phyloP scores from a whole-genome alignment of 345 rosid species.

The Gossypium ekmanianum region DNA sequence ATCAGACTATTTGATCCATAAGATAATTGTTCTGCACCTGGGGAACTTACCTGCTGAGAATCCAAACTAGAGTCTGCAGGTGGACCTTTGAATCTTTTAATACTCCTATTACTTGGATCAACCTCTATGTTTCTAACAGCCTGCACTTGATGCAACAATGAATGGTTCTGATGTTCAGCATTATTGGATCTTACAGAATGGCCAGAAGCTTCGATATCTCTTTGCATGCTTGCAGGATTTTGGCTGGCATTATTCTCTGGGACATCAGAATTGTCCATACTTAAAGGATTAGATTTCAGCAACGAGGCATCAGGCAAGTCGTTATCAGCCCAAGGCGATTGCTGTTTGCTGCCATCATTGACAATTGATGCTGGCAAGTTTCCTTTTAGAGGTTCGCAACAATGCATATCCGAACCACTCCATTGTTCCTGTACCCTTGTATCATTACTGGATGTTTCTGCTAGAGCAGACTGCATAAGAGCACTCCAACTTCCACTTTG shows the following conservation, averaged over 20 bases:
- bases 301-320: constrained; percentile 27
- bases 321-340: constrained; percentile 35
- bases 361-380: constrained; percentile 27
- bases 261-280: no score
- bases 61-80: constrained; percentile 30
- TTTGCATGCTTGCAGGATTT: constrained; percentile 34
- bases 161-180: constrained; percentile 35
- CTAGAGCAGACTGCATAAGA: constrained; percentile 98
- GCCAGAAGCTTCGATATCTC: constrained; percentile 54
- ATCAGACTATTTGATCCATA: constrained; percentile 29
- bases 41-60: constrained; percentile 33
- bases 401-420: constrained; percentile 38
- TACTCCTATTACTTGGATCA: constrained; percentile 42
- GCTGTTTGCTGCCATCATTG: constrained; percentile 36
- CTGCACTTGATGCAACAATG: constrained; percentile 49
- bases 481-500: constrained; percentile 99
- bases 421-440: constrained; percentile 51
- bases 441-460: constrained; percentile 70
- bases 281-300: constrained; percentile 23
- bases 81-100: constrained; percentile 46
- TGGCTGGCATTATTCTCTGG: constrained; percentile 25
- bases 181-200: constrained; percentile 46
- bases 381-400: constrained; percentile 26
- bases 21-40: constrained; percentile 39
- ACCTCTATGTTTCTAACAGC: constrained; percentile 44